Percentiles rank a stretch among this genome's conserved stretches.
Conservation (phyloP, 1,284 basidiomycete species). For the Naganishia albida region DNA sequence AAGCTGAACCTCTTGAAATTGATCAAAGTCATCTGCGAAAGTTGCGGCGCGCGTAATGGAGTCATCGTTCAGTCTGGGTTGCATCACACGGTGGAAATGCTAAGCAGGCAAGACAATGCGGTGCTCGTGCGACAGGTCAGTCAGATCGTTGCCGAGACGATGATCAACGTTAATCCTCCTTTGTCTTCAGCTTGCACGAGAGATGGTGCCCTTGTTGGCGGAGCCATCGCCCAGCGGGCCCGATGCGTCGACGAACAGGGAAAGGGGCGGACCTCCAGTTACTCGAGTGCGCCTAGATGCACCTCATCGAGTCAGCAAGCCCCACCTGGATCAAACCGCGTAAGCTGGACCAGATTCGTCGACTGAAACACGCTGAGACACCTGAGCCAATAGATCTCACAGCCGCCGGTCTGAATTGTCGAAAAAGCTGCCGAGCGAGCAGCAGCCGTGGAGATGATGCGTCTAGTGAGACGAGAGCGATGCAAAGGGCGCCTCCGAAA, state of each 20-base stretch:
- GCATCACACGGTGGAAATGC: slow-evolving; percentile 70
- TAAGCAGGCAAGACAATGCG: slow-evolving; percentile 79
- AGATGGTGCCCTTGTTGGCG: slow-evolving; percentile 16
- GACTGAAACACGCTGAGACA: too few relatives aligned
- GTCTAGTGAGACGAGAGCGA: neutral
- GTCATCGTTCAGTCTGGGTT: slow-evolving; percentile 78
- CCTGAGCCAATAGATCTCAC: too few relatives aligned
- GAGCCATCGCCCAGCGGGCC: too few relatives aligned
- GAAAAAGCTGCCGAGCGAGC: too few relatives aligned
- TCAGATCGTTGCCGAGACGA: slow-evolving; percentile 56
- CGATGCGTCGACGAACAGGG: too few relatives aligned
- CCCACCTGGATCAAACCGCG: too few relatives aligned
- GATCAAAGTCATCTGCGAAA: slow-evolving; percentile 80
- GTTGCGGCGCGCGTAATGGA: slow-evolving; percentile 77
- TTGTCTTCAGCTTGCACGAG: slow-evolving; percentile 9
- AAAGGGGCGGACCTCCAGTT: too few relatives aligned
- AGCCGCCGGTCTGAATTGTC: too few relatives aligned
- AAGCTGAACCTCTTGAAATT: slow-evolving; percentile 86
- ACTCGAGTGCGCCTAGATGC: too few relatives aligned
- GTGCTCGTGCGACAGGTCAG: slow-evolving; percentile 87
- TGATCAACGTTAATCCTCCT: neutral
- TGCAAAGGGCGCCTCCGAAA: neutral
- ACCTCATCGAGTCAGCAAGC: too few relatives aligned
- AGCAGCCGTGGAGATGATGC: neutral
- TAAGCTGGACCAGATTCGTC: too few relatives aligned